A percentile compares a stretch with the other conserved stretches of the same genome.
Evolutionary conservation across 139 green algal genomes (phyloP).

Genomic region (Picochlorum sp.): DNA sequence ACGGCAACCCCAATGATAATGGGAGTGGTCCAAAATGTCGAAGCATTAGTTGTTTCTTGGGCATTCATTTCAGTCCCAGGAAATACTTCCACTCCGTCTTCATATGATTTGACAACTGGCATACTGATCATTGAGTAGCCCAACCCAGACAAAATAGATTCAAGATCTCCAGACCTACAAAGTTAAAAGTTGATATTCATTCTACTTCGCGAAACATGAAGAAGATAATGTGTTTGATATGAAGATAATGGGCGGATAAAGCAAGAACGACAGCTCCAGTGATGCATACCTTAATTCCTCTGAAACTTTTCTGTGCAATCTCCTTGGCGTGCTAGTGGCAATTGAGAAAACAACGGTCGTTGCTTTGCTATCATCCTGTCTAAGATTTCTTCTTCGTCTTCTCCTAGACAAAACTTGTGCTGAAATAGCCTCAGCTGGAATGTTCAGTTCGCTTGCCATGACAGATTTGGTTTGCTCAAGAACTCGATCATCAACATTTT

Average conservation of each 20-base stretch:
- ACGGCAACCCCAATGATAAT: conserved; percentile 6
- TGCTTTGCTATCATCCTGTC: no score
- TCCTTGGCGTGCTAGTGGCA: no score
- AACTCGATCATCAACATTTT: no score
- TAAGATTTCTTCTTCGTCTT: no score
- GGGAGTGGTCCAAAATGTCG: conserved; percentile 1
- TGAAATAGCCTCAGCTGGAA: neutral
- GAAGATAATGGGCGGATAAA: neutral
- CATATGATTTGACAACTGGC: neutral
- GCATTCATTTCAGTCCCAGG: neutral
- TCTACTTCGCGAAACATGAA: no score
- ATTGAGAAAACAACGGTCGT: no score
- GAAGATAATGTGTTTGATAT: neutral
- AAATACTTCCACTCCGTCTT: neutral
- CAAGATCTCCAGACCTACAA: neutral
- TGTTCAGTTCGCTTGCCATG: neutral
- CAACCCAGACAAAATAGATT: neutral
- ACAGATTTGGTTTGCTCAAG: neutral
- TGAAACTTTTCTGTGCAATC: no score
- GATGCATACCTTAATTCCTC: no score
- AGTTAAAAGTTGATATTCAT: no score
- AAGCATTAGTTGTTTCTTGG: neutral
- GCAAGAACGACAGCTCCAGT: no score
- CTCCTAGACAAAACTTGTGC: neutral
- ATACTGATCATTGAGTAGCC: neutral